phyloP scores from a whole-genome alignment of 2,329 filamentous ascomycete species.

The Cryphonectria parasitica region DNA sequence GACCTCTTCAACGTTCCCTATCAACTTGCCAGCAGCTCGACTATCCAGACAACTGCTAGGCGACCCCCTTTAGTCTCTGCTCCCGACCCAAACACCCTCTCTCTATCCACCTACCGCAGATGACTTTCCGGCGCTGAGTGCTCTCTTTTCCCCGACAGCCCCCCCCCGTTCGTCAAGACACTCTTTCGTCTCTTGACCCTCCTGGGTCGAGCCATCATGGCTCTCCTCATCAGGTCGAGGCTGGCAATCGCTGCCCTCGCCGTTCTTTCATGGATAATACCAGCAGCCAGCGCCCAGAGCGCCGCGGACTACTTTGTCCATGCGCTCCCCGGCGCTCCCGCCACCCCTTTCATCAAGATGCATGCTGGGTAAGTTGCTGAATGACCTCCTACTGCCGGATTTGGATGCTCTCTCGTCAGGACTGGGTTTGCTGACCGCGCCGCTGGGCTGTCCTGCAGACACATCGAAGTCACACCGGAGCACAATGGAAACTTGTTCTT shows the following conservation, averaged over 20 bases:
- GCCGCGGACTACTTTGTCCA: constrained; percentile 90
- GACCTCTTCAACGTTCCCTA: not conserved
- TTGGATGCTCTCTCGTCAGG: not conserved
- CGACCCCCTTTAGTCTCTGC: not conserved
- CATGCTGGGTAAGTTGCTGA: constrained; percentile 81
- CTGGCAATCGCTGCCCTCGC: constrained; percentile 37
- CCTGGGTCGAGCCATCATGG: constrained; percentile 31
- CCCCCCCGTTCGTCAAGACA: not conserved
- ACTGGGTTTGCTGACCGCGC: not conserved
- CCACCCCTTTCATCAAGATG: constrained; percentile 86
- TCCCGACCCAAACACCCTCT: not conserved
- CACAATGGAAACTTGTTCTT: constrained; percentile 96
- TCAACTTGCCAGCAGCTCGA: not conserved
- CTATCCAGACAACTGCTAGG: not conserved
- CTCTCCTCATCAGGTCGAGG: constrained; percentile 35
- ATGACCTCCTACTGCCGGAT: not conserved
- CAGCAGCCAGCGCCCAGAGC: constrained; percentile 42
- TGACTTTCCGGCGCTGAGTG: constrained; percentile 4
- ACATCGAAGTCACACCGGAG: constrained; percentile 85
- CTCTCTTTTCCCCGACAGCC: not conserved
- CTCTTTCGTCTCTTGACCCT: constrained; percentile 16
- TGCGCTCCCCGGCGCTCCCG: constrained; percentile 81
- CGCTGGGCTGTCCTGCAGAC: constrained; percentile 54
- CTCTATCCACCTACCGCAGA: not conserved
- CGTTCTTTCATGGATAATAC: constrained; percentile 48